Conservation (phyloP, 345 rosid species). For the Eucalyptus grandis region DNA sequence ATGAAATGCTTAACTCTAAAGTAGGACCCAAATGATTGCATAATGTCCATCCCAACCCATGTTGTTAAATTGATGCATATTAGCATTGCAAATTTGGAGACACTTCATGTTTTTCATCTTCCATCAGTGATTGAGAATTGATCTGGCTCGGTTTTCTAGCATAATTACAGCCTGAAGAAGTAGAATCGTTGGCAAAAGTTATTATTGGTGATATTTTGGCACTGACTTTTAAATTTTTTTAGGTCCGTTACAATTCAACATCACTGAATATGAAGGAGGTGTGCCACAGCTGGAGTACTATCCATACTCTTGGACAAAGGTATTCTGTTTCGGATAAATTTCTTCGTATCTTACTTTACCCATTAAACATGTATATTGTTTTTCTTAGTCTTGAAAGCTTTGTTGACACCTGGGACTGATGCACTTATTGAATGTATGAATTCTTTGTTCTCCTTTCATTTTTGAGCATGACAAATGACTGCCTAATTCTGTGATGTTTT, state of each 20-base stretch:
- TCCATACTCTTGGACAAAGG: slow-evolving; percentile 21
- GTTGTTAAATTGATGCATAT: background rate
- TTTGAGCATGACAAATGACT: background rate
- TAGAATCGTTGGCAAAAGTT: background rate
- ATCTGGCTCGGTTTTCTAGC: background rate
- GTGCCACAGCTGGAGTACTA: slow-evolving; percentile 2
- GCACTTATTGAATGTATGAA: background rate
- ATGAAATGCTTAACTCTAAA: background rate
- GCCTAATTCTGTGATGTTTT: background rate
- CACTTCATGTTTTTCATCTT: background rate
- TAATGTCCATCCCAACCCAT: background rate
- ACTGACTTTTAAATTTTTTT: background rate
- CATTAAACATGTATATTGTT: background rate
- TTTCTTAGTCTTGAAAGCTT: background rate
- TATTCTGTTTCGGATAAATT: background rate
- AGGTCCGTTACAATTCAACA: slow-evolving; percentile 21
- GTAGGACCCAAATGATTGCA: background rate
- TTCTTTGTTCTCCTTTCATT: background rate
- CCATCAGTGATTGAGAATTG: background rate
- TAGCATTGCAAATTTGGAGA: background rate
- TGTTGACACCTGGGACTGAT: background rate
- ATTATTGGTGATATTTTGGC: background rate
- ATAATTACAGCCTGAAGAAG: background rate
- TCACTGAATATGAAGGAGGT: slow-evolving; percentile 13
- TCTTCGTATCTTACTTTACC: background rate